Conservation (phyloP, 1,284 basidiomycete genomes). For the Fomes fomentarius region DNA sequence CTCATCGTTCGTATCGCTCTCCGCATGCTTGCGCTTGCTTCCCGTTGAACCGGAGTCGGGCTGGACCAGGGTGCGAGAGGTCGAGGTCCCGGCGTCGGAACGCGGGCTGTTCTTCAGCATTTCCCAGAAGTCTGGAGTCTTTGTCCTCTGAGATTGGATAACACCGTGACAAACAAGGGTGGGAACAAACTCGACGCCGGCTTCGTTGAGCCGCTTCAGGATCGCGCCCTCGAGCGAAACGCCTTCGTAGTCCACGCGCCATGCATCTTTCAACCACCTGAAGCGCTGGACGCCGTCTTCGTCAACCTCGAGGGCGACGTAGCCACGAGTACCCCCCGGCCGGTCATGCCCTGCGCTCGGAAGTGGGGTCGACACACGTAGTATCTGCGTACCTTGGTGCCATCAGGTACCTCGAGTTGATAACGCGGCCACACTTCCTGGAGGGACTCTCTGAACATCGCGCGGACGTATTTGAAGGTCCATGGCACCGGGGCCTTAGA, state of each 20-base stretch:
- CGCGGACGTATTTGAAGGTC: slow-evolving; percentile 13
- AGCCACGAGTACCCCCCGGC: slow-evolving; percentile 5
- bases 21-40: no score
- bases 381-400: background rate
- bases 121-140: background rate
- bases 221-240: background rate
- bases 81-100: no score
- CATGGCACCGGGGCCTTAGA: background rate
- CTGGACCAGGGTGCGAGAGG: no score
- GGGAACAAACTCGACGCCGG: background rate
- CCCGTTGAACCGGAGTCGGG: no score
- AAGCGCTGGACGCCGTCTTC: background rate
- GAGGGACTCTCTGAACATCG: background rate
- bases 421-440: slow-evolving; percentile 9
- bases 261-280: slow-evolving; percentile 1
- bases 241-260: background rate
- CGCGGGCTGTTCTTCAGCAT: background rate
- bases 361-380: slow-evolving; percentile 1
- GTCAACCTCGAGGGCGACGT: background rate
- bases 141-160: background rate
- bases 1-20: no score
- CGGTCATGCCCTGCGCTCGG: background rate
- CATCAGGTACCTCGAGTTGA: slow-evolving; percentile 5
- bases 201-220: background rate
- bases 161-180: slow-evolving; percentile 1